Conservation (phyloP, 345 rosid genomes). For the Hibiscus syriacus region DNA sequence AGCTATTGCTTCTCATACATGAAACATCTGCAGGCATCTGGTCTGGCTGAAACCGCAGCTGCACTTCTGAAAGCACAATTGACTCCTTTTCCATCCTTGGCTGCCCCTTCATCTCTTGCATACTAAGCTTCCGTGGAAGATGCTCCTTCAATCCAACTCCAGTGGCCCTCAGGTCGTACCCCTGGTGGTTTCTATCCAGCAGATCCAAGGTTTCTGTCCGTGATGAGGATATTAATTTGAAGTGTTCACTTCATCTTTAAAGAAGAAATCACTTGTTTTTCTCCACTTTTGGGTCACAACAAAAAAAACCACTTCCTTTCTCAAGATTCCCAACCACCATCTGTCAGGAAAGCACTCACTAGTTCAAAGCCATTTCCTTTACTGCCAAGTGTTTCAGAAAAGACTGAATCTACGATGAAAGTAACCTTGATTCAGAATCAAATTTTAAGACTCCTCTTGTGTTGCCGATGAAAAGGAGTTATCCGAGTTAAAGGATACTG, state of each 20-base stretch:
- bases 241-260: slow-evolving; percentile 41
- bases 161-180: slow-evolving; percentile 85
- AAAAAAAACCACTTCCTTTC: slow-evolving; percentile 43
- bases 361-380: slow-evolving; percentile 22
- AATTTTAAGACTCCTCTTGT: slow-evolving; percentile 61
- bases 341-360: slow-evolving; percentile 30
- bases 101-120: slow-evolving; percentile 57
- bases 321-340: slow-evolving; percentile 40
- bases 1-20: slow-evolving; percentile 85
- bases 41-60: slow-evolving; percentile 63
- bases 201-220: slow-evolving; percentile 35
- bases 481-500: slow-evolving; percentile 59
- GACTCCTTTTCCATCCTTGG: slow-evolving; percentile 68
- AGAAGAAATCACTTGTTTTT: slow-evolving; percentile 73
- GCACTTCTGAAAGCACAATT: slow-evolving; percentile 74
- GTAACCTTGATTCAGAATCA: slow-evolving; percentile 41
- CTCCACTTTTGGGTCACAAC: slow-evolving; percentile 51
- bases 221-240: slow-evolving; percentile 41
- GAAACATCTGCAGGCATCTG: slow-evolving; percentile 96
- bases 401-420: slow-evolving; percentile 32
- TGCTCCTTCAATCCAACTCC: slow-evolving; percentile 45
- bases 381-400: slow-evolving; percentile 29
- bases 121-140: slow-evolving; percentile 54
- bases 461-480: slow-evolving; percentile 70
- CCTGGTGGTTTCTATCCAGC: slow-evolving; percentile 58